Percentiles rank a stretch among this genome's conserved stretches.
phyloP scores from a whole-genome alignment of 2,329 filamentous ascomycete species.

The Alternaria sp. region DNA sequence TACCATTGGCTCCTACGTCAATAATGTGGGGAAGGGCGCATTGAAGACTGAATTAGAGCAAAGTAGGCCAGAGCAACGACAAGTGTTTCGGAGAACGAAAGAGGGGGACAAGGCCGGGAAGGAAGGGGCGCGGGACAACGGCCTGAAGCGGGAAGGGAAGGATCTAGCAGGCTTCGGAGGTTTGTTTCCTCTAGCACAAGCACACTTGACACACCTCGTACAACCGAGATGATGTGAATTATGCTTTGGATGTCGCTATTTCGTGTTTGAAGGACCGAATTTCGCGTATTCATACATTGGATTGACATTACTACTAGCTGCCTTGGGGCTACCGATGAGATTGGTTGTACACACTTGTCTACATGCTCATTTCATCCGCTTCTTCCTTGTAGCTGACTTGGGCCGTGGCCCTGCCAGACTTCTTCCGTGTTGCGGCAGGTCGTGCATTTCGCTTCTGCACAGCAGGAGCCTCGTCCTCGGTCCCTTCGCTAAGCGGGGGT shows the following conservation, averaged over 20 bases:
- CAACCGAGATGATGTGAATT: background rate
- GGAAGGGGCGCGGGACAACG: conserved; percentile 13
- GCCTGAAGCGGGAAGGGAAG: conserved; percentile 25
- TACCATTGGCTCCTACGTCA: background rate
- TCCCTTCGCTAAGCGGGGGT: conserved; percentile 49
- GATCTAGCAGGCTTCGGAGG: conserved; percentile 19
- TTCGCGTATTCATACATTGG: background rate
- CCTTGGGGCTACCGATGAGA: background rate
- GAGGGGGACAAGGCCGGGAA: background rate
- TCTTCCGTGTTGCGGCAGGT: conserved; percentile 31
- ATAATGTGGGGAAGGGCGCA: background rate
- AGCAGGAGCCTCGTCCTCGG: conserved; percentile 28
- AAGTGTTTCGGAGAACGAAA: background rate
- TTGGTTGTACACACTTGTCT: background rate
- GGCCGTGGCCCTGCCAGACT: conserved; percentile 31
- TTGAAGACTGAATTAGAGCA: background rate
- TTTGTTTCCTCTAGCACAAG: conserved; percentile 9
- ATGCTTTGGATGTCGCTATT: background rate
- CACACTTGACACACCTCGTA: background rate
- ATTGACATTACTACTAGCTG: background rate
- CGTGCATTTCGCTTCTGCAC: conserved; percentile 32
- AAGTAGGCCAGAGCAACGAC: background rate
- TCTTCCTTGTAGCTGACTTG: conserved; percentile 46
- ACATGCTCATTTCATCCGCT: conserved; percentile 35
- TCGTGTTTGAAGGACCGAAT: conserved; percentile 9